These are phyloP conservation scores for Pichia cabralensis DNA, from an alignment of 805 yeast species.

Conservation along the genomic window DNA sequence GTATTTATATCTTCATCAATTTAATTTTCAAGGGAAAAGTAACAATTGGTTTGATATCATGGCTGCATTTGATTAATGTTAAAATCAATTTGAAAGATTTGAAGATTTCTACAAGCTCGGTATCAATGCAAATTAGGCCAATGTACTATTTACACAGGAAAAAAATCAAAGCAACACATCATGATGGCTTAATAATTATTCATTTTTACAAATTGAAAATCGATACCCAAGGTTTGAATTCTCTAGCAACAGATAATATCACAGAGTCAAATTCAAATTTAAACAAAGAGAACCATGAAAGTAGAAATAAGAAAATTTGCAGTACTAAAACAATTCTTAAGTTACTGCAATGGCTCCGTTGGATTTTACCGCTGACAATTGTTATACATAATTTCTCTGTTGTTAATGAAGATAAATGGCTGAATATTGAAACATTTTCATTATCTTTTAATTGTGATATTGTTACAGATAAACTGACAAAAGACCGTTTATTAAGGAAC, in stretches of 20 bases:
- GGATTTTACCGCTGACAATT: slow-evolving; percentile 10
- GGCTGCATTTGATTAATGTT: slow-evolving; percentile 16
- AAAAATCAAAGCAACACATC: slow-evolving; percentile 10
- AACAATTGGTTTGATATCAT: slow-evolving; percentile 17
- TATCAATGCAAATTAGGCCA: slow-evolving; percentile 13
- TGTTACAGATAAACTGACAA: background rate
- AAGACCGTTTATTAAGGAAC: slow-evolving; percentile 1
- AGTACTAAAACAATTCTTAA: slow-evolving; percentile 1
- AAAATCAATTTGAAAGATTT: slow-evolving; percentile 6
- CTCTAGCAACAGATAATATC: background rate
- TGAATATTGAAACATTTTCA: slow-evolving; percentile 10
- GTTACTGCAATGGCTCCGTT: slow-evolving; percentile 4
- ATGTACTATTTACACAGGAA: slow-evolving; percentile 11
- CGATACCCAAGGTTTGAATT: background rate
- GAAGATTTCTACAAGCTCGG: slow-evolving; percentile 9
- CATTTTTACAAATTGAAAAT: slow-evolving; percentile 7
- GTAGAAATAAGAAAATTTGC: background rate
- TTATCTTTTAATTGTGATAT: slow-evolving; percentile 6
- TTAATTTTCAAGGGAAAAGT: slow-evolving; percentile 12
- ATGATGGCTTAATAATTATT: slow-evolving; percentile 12
- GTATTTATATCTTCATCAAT: slow-evolving; percentile 7
- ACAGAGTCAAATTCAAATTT: background rate
- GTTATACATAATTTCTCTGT: slow-evolving; percentile 8
- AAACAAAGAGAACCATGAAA: background rate
- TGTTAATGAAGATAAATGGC: slow-evolving; percentile 1